These are phyloP conservation scores for Tricholoma bakamatsutake DNA, from an alignment of 768 basidiomycete genomes.

Conservation along the genomic window DNA sequence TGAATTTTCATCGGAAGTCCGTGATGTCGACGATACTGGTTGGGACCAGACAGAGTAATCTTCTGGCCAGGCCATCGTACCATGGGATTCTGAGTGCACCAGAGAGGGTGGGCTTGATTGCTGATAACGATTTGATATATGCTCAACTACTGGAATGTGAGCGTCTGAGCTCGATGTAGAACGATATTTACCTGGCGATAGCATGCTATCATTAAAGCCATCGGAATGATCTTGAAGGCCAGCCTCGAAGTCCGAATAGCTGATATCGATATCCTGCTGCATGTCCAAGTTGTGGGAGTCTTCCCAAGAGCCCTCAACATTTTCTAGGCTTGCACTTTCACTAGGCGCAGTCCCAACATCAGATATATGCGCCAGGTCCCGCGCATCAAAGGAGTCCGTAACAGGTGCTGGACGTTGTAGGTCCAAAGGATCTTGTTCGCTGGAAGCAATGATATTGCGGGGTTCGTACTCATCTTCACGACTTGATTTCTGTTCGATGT, in stretches of 20 bases:
- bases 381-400: background rate
- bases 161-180: background rate
- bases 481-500: background rate
- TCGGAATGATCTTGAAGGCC: background rate
- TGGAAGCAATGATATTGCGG: no score
- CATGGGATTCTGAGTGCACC: background rate
- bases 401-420: background rate
- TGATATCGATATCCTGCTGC: background rate
- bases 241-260: constrained; percentile 5
- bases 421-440: background rate
- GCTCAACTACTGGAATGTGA: background rate
- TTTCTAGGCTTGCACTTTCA: background rate
- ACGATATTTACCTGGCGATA: background rate
- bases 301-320: background rate
- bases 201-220: background rate
- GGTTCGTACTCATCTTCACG: background rate
- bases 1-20: background rate
- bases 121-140: background rate
- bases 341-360: background rate
- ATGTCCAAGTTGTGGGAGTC: background rate
- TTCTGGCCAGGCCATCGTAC: background rate
- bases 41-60: background rate
- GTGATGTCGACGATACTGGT: background rate
- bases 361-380: background rate
- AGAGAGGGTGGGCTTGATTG: background rate